Conservation (phyloP, 805 yeast species). For the Zygosaccharomyces bisporus region DNA sequence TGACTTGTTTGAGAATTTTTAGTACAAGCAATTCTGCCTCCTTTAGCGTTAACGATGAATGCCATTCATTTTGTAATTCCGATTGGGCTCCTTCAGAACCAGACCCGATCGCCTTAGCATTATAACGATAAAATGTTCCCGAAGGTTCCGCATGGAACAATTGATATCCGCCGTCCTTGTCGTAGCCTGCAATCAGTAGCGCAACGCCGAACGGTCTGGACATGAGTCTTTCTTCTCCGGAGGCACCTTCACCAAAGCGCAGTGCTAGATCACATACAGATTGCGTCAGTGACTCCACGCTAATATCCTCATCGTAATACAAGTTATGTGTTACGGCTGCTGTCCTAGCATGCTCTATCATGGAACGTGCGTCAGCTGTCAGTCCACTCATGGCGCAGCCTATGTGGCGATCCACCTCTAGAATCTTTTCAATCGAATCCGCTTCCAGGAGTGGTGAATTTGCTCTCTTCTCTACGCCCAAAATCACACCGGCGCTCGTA, state of each 20-base stretch:
- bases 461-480: conserved; percentile 96
- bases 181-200: conserved; percentile 88
- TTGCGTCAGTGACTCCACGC: conserved; percentile 91
- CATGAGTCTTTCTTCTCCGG: conserved; percentile 88
- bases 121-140: conserved; percentile 95
- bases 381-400: conserved; percentile 99
- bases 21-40: conserved; percentile 91
- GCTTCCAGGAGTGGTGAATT: conserved; percentile 89
- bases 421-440: conserved; percentile 90
- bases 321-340: conserved; percentile 81
- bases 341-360: conserved; percentile 98
- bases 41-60: conserved; percentile 79
- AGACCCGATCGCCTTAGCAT: conserved; percentile 98
- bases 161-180: conserved; percentile 91
- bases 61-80: conserved; percentile 94
- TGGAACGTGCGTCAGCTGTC: conserved; percentile 97
- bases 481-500: conserved; percentile 91
- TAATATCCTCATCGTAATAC: conserved; percentile 87
- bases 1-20: conserved; percentile 91
- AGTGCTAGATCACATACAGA: conserved; percentile 95
- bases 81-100: conserved; percentile 99
- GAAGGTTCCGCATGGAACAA: conserved; percentile 98
- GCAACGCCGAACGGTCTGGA: conserved; percentile 99
- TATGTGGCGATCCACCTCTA: conserved; percentile 88
- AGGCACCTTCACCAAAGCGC: conserved; percentile 95